A percentile compares a stretch with the other conserved stretches of the same genome.
Conservation (phyloP, 352 stramenopile genomes). For the Globisporangium perplexum region DNA sequence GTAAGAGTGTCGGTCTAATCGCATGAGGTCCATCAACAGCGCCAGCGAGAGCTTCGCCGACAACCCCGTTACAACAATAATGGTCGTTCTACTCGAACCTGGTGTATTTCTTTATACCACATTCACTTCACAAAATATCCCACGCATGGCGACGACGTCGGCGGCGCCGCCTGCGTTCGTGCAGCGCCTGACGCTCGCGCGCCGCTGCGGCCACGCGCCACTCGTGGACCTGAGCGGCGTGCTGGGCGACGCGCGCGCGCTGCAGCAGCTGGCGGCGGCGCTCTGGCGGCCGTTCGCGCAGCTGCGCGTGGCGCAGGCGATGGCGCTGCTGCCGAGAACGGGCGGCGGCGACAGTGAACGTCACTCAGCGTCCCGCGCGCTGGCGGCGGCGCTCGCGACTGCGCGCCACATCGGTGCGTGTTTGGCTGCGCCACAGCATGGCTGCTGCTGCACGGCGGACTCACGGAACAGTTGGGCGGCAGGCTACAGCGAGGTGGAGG, state of each 20-base stretch:
- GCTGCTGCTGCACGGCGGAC: neutral
- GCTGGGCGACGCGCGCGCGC: slow-evolving; percentile 20
- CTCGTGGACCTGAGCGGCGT: slow-evolving; percentile 36
- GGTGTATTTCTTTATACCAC: too few species aligned
- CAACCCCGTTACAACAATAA: too few species aligned
- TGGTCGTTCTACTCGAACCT: too few species aligned
- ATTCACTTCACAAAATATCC: too few species aligned
- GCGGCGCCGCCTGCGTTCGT: slow-evolving; percentile 23
- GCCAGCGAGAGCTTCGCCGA: too few species aligned
- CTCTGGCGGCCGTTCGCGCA: slow-evolving; percentile 34
- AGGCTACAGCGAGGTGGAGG: neutral
- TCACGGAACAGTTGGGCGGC: neutral
- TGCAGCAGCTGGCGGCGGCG: slow-evolving; percentile 28
- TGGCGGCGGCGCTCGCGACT: neutral
- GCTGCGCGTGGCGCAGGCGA: slow-evolving; percentile 30
- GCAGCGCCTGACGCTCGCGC: slow-evolving; percentile 27
- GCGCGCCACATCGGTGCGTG: neutral
- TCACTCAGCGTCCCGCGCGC: neutral
- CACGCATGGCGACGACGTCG: too few species aligned
- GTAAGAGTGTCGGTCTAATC: too few species aligned
- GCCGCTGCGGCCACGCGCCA: slow-evolving; percentile 9
- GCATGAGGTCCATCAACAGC: too few species aligned
- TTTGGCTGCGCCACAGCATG: too few species aligned
- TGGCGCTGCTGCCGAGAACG: slow-evolving; percentile 25
- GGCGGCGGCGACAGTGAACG: neutral